These are phyloP conservation scores for Podila epigama DNA, from an alignment of 192 early-diverging fungal species.

Conservation along the genomic window DNA sequence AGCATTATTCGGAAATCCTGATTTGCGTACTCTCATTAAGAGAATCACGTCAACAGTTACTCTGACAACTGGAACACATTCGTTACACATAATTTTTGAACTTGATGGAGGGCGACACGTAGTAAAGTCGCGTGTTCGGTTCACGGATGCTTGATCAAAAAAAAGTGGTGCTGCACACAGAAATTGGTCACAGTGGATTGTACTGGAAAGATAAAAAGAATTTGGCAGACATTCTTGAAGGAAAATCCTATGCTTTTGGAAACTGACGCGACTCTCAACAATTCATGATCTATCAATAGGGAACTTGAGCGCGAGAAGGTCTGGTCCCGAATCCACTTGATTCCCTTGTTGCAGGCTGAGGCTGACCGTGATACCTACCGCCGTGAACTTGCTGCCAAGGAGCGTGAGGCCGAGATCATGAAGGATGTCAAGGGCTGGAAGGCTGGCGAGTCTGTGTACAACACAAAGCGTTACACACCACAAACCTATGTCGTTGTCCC, in stretches of 20 bases:
- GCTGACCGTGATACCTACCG: slow-evolving; percentile 90
- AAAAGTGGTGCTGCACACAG: too few species aligned
- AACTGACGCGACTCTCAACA: neutral
- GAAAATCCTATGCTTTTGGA: neutral
- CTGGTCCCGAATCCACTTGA: slow-evolving; percentile 92
- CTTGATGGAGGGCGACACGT: too few species aligned
- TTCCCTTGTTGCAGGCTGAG: slow-evolving; percentile 93
- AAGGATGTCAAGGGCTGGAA: slow-evolving; percentile 81
- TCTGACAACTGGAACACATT: too few species aligned
- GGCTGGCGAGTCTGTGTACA: slow-evolving; percentile 87
- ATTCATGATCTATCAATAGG: slow-evolving; percentile 49
- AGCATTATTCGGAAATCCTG: too few species aligned
- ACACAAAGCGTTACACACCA: slow-evolving; percentile 82
- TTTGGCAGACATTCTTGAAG: too few species aligned
- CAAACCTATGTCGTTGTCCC: slow-evolving; percentile 74
- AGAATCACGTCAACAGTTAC: too few species aligned
- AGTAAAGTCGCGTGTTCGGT: too few species aligned
- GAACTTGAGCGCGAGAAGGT: slow-evolving; percentile 92
- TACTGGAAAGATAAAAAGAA: too few species aligned
- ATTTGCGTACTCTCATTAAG: too few species aligned
- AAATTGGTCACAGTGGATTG: too few species aligned
- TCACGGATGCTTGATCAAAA: too few species aligned
- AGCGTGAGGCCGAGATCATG: slow-evolving; percentile 87
- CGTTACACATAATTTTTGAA: too few species aligned
- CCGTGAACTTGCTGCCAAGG: slow-evolving; percentile 73